These are phyloP conservation scores for Waltiozyma sp. DNA, from an alignment of 1,139 yeast species.

Conservation along the genomic window DNA sequence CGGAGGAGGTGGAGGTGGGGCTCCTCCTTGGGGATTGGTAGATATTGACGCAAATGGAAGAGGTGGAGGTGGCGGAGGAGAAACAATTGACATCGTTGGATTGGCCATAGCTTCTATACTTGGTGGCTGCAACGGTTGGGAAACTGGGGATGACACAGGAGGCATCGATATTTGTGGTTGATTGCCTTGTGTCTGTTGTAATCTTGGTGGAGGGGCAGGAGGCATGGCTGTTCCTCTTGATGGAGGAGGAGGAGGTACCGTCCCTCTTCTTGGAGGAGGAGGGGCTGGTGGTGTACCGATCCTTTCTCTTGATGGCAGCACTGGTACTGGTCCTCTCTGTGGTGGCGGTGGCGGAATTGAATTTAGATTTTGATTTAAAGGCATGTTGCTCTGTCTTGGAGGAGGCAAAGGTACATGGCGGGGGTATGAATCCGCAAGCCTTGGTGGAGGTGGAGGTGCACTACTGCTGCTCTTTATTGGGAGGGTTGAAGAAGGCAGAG, in stretches of 20 bases:
- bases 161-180: background rate
- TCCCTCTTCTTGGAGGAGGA: conserved; percentile 18
- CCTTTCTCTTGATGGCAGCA: conserved; percentile 12
- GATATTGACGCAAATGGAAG: conserved; percentile 11
- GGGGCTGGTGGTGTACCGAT: conserved; percentile 4
- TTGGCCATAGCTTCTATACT: background rate
- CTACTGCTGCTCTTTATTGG: conserved; percentile 15
- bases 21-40: conserved; percentile 2
- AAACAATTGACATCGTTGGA: conserved; percentile 8
- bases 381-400: conserved; percentile 11
- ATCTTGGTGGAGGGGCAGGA: conserved; percentile 30
- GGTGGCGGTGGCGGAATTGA: conserved; percentile 10
- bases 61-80: conserved; percentile 12
- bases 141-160: conserved; percentile 16
- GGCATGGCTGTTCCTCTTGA: conserved; percentile 17
- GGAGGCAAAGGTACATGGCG: conserved; percentile 11
- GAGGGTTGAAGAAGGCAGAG: conserved; percentile 16
- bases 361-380: background rate
- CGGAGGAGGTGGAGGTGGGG: conserved; percentile 16
- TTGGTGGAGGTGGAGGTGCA: conserved; percentile 2
- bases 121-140: background rate
- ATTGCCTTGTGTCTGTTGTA: background rate
- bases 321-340: conserved; percentile 18
- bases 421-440: conserved; percentile 17
- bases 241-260: conserved; percentile 25